phyloP scores from a whole-genome alignment of 2,329 filamentous ascomycete species.

The Ceratocystis ficicola region DNA sequence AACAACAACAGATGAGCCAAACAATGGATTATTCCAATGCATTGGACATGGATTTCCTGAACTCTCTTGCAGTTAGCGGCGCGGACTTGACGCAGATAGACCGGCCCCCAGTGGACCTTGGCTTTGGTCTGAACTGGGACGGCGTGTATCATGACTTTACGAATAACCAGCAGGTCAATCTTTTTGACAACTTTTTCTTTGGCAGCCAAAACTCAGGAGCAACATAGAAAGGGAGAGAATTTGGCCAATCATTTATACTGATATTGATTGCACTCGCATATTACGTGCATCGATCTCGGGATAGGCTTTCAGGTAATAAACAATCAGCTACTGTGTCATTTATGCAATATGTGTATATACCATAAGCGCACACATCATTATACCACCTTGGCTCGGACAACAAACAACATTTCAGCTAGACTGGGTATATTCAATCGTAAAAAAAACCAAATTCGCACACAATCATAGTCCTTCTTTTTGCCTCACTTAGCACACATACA shows the following conservation, averaged over 20 bases:
- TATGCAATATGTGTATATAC: background rate
- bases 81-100: constrained; percentile 27
- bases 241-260: background rate
- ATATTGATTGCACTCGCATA: background rate
- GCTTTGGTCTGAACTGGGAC: constrained; percentile 54
- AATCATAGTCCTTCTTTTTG: constrained; percentile 10
- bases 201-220: constrained; percentile 38
- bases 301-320: background rate
- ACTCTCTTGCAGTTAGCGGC: constrained; percentile 31
- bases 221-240: constrained; percentile 5
- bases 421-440: constrained; percentile 9
- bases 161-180: constrained; percentile 48
- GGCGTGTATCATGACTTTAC: constrained; percentile 51
- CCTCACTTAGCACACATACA: background rate
- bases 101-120: constrained; percentile 48
- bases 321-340: too few relatives aligned
- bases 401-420: background rate
- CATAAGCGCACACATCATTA: background rate
- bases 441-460: constrained; percentile 3
- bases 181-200: constrained; percentile 64
- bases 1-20: constrained; percentile 16
- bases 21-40: constrained; percentile 36
- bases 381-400: background rate
- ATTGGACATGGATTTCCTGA: constrained; percentile 43
- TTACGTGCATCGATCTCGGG: background rate